Conservation (phyloP, 345 rosid genomes). For the Iberis pinnata region DNA sequence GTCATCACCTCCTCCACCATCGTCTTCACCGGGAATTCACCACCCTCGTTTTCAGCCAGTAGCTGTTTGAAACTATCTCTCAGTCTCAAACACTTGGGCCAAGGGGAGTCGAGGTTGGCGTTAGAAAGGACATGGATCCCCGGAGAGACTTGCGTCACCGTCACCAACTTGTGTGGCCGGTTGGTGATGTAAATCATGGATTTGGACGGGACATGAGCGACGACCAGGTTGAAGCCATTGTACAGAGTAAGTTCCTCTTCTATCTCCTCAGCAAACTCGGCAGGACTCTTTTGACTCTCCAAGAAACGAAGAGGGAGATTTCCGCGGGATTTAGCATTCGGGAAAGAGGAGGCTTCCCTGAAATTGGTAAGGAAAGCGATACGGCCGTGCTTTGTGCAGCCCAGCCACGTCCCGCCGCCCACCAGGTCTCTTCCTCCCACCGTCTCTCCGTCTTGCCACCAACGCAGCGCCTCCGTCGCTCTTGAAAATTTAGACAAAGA, state of each 20-base stretch:
- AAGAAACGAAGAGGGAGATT: constrained; percentile 63
- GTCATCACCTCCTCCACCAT: constrained; percentile 55
- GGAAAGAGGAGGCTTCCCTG: constrained; percentile 37
- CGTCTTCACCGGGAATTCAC: constrained; percentile 43
- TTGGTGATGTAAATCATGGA: constrained; percentile 70
- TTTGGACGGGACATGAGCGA: constrained; percentile 44
- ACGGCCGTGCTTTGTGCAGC: constrained; percentile 49
- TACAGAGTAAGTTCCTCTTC: constrained; percentile 40
- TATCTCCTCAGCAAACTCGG: constrained; percentile 54
- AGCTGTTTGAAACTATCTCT: constrained; percentile 37
- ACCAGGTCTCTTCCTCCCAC: constrained; percentile 65
- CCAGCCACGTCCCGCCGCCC: constrained; percentile 86
- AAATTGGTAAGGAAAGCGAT: constrained; percentile 68
- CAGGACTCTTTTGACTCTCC: constrained; percentile 51
- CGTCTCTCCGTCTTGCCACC: constrained; percentile 65
- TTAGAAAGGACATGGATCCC: constrained; percentile 72
- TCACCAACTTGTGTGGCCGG: constrained; percentile 37
- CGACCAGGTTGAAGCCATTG: constrained; percentile 65
- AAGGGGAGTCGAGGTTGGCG: constrained; percentile 71
- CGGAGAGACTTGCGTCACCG: constrained; percentile 48
- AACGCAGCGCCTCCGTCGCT: constrained; percentile 54
- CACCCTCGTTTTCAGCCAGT: constrained; percentile 27
- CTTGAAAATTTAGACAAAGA: constrained; percentile 20
- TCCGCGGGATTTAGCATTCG: constrained; percentile 51
- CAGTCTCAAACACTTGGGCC: constrained; percentile 71